Percentiles rank a stretch among this genome's conserved stretches.
Conservation (phyloP, 2,329 filamentous ascomycete species). For the Alternaria ethzedia region DNA sequence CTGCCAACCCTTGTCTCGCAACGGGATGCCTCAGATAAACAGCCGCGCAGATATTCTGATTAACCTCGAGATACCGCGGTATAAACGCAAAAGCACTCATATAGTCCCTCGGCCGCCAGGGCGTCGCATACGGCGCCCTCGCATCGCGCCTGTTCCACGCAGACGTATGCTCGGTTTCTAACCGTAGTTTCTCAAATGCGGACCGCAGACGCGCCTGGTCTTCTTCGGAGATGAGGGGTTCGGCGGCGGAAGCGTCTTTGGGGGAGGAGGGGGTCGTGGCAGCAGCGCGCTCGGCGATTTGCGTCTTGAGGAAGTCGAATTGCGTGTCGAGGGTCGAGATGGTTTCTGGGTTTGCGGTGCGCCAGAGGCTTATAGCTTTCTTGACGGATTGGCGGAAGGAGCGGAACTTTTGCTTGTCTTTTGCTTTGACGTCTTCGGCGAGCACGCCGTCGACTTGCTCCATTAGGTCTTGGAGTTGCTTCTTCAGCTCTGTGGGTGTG, state of each 20-base stretch:
- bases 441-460: constrained; percentile 66
- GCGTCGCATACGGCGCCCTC: constrained; percentile 81
- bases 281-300: constrained; percentile 24
- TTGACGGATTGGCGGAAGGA: constrained; percentile 71
- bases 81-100: constrained; percentile 96
- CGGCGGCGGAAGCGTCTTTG: constrained; percentile 6
- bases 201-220: constrained; percentile 63
- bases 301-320: constrained; percentile 55
- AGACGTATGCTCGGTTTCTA: constrained; percentile 76
- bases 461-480: constrained; percentile 44
- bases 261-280: constrained; percentile 1
- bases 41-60: constrained; percentile 94
- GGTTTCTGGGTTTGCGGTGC: constrained; percentile 51
- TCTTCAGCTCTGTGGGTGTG: constrained; percentile 40
- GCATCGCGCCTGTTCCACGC: constrained; percentile 59
- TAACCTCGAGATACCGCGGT: constrained; percentile 93
- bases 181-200: constrained; percentile 65
- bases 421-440: constrained; percentile 65
- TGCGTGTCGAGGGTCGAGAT: constrained; percentile 52
- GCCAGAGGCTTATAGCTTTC: constrained; percentile 65
- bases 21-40: constrained; percentile 96
- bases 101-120: constrained; percentile 84
- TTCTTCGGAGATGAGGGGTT: constrained; percentile 52
- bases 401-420: constrained; percentile 77
- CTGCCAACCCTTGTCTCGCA: constrained; percentile 77